These are phyloP conservation scores for Hypoxylon fragiforme DNA, from an alignment of 495 filamentous ascomycete genomes.

Conservation along the genomic window DNA sequence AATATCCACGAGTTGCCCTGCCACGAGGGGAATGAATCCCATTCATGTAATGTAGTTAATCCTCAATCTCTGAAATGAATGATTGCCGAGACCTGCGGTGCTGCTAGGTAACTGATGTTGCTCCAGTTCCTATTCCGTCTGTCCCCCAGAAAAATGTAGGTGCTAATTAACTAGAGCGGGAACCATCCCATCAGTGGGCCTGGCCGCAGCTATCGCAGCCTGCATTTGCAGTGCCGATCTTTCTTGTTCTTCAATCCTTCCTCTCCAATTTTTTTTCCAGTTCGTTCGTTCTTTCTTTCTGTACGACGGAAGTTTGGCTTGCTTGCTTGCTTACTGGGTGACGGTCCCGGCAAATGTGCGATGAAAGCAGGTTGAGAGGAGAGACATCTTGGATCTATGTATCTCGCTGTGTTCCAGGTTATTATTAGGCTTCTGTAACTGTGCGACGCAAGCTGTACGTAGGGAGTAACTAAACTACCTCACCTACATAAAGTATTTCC, in stretches of 20 bases:
- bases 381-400: too few species aligned
- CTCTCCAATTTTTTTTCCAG: neutral
- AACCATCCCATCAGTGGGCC: neutral
- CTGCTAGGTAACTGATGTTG: too few species aligned
- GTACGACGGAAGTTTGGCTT: neutral
- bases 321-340: too few species aligned
- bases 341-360: neutral
- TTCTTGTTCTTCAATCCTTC: neutral
- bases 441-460: too few species aligned
- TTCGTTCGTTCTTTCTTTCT: neutral
- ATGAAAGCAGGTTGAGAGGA: too few species aligned
- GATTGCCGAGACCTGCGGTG: slow-evolving; percentile 8
- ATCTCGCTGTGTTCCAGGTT: too few species aligned
- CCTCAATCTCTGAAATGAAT: slow-evolving; percentile 18
- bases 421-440: slow-evolving; percentile 26
- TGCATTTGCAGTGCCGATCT: slow-evolving; percentile 27
- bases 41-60: too few species aligned
- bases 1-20: slow-evolving; percentile 26
- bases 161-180: neutral
- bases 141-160: neutral
- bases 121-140: neutral
- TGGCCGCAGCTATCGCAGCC: neutral
- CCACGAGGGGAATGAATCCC: too few species aligned
- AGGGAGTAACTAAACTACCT: too few species aligned
- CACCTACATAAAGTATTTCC: too few species aligned